phyloP scores from a whole-genome alignment of 345 rosid genomes.

The Sisymbrium altissimum region DNA sequence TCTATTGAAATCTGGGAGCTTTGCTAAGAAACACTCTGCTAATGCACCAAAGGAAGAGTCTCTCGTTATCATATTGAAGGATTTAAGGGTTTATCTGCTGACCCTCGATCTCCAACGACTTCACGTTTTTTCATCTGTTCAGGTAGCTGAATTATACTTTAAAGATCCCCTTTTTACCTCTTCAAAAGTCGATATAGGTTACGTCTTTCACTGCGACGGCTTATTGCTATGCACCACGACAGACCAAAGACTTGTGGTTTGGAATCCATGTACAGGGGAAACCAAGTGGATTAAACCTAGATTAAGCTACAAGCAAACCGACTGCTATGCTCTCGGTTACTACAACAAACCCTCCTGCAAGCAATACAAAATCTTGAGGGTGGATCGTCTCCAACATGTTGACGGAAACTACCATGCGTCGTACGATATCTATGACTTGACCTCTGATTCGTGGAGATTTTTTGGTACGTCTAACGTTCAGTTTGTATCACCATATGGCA shows the following conservation, averaged over 20 bases:
- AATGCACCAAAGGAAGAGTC: neutral
- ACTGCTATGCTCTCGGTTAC: slow-evolving; percentile 4
- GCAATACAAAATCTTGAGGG: neutral
- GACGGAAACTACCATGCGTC: neutral
- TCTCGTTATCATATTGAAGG: too few species aligned
- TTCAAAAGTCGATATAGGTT: neutral
- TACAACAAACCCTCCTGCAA: neutral
- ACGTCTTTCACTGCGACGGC: neutral
- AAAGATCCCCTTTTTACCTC: neutral
- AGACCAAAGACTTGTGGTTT: neutral
- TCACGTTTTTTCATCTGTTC: too few species aligned
- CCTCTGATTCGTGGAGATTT: neutral
- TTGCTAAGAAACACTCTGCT: neutral
- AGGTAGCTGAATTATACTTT: neutral
- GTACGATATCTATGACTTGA: neutral
- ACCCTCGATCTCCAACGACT: neutral
- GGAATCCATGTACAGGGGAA: neutral
- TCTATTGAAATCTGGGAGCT: neutral
- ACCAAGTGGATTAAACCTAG: neutral
- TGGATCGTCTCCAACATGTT: neutral
- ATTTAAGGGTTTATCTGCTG: neutral
- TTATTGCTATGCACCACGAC: neutral
- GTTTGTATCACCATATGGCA: neutral
- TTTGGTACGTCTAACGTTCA: neutral
- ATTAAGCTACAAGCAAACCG: neutral